Base-by-base conservation (phyloP, 768 basidiomycete genomes). In the Infundibulicybe gibba region DNA sequence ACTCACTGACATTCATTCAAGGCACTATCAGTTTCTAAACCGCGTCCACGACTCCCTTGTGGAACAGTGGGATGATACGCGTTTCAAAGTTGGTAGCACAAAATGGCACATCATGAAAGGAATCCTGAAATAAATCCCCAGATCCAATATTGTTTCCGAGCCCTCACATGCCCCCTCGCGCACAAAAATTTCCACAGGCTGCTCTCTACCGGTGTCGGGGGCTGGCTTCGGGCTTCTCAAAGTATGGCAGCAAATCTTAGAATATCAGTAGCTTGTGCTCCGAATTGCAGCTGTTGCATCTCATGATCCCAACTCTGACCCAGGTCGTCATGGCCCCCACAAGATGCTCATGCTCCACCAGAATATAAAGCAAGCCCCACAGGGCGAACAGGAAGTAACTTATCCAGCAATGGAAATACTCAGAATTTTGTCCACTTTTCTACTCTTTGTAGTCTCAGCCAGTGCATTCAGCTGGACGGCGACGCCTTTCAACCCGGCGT, bases 401-500 rank as follows among this genome's bases (percentile, higher is more conserved):
- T 25, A 25, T 8, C 25, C 25, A 25, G 8, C 30, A 43, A 25
- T 40, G 32, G n/a, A 38, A 8, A 38, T 48, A 9, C 19, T 16
- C 25, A 25, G 21, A 9, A 42, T 40, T 14, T 8, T 45, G 10
- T 41, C 20, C 44, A 32, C 41, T 45, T 45, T 50, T 37, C 41
- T 51, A 21, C 25, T 52, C 19, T 47, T 53, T 43, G 33, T 50
- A 6, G 33, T 39, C n/a, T 45, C 53, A n/a, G 54, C 54, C 20
- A 54, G 59, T 14, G 72, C 75, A 5, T 48, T 67, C 14, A 61
- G 72, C 19, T 79, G 78, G 79, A 70, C 68, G 1, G 65, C 75
- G 1, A 70, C 71, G 5, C 78, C 79, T 5, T 79, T 80, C 58
- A 80, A 75, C 48, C 83, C 81, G 19, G 66, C 77, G 4, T 72